A percentile compares a stretch with the other conserved stretches of the same genome.
phyloP scores from a whole-genome alignment of 306 rosid genomes.

The Cicer yamashitae region DNA sequence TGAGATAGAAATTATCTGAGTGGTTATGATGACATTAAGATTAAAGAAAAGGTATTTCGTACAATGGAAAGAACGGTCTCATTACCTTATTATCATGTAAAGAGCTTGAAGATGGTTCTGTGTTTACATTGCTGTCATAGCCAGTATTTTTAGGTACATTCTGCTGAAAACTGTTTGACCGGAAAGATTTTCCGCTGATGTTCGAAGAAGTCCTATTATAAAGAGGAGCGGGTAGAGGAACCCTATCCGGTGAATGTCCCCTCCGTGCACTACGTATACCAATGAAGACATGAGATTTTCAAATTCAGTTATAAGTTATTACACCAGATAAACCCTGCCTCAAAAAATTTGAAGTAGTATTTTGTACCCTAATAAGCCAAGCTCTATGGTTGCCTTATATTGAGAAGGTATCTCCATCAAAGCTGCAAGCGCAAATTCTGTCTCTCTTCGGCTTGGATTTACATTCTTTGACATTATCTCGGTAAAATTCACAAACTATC shows the following conservation, averaged over 20 bases:
- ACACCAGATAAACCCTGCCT: slow-evolving; percentile 21
- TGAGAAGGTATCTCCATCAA: slow-evolving; percentile 93
- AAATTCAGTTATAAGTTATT: slow-evolving; percentile 33
- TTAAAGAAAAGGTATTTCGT: not conserved
- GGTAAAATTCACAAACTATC: slow-evolving; percentile 78
- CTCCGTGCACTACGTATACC: slow-evolving; percentile 48
- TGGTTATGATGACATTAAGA: slow-evolving; percentile 16
- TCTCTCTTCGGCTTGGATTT: slow-evolving; percentile 54
- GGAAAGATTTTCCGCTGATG: slow-evolving; percentile 40
- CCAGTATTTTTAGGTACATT: slow-evolving; percentile 36
- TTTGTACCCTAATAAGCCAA: slow-evolving; percentile 68
- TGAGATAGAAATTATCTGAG: not conserved
- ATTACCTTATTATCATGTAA: slow-evolving; percentile 72
- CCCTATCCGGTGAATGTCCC: slow-evolving; percentile 66
- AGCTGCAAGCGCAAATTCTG: slow-evolving; percentile 75
- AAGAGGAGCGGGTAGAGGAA: slow-evolving; percentile 79
- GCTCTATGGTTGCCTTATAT: slow-evolving; percentile 81
- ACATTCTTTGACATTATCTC: slow-evolving; percentile 69
- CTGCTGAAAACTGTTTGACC: slow-evolving; percentile 56
- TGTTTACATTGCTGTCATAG: slow-evolving; percentile 44
- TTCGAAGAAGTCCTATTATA: slow-evolving; percentile 50
- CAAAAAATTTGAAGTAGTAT: not conserved
- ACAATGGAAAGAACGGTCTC: slow-evolving; percentile 12
- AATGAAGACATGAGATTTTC: slow-evolving; percentile 34
- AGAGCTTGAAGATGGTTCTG: slow-evolving; percentile 57